phyloP scores from a whole-genome alignment of 139 green algal species.

The Micractinium conductrix region DNA sequence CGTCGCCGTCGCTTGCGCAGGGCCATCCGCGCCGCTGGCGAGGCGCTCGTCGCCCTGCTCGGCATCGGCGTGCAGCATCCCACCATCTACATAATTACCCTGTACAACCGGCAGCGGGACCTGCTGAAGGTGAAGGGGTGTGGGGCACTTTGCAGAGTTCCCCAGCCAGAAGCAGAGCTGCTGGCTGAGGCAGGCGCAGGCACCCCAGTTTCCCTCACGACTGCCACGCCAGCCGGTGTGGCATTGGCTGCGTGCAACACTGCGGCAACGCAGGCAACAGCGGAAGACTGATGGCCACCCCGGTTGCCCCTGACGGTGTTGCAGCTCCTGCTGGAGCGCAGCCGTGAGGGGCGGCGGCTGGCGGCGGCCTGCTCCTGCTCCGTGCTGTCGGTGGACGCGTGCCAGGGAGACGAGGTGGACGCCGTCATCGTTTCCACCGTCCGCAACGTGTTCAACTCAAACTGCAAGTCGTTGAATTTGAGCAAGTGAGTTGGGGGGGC shows the following conservation, averaged over 20 bases:
- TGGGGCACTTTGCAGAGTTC: background rate
- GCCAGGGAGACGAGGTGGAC: slow-evolving; percentile 12
- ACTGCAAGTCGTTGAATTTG: background rate
- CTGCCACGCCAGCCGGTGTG: background rate
- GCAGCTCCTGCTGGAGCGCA: background rate
- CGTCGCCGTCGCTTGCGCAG: background rate
- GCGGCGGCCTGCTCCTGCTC: background rate
- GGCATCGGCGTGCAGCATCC: background rate
- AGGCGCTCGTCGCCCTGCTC: background rate
- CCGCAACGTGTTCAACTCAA: background rate
- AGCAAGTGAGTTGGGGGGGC: background rate
- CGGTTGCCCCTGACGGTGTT: background rate
- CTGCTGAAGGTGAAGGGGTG: too few relatives aligned
- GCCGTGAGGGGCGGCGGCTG: background rate
- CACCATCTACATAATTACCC: slow-evolving; percentile 1
- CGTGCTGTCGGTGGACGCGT: slow-evolving; percentile 12
- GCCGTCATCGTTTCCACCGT: slow-evolving; percentile 10
- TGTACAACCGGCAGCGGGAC: slow-evolving; percentile 18
- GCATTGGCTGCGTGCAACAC: background rate
- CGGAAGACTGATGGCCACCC: background rate
- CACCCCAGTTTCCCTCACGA: background rate
- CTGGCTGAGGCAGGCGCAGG: background rate
- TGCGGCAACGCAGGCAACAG: background rate
- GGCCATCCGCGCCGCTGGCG: background rate
- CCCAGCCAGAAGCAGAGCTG: background rate